These are phyloP conservation scores for Fistulinella cinereoalba DNA, from an alignment of 1,284 basidiomycete genomes.

Conservation along the genomic window DNA sequence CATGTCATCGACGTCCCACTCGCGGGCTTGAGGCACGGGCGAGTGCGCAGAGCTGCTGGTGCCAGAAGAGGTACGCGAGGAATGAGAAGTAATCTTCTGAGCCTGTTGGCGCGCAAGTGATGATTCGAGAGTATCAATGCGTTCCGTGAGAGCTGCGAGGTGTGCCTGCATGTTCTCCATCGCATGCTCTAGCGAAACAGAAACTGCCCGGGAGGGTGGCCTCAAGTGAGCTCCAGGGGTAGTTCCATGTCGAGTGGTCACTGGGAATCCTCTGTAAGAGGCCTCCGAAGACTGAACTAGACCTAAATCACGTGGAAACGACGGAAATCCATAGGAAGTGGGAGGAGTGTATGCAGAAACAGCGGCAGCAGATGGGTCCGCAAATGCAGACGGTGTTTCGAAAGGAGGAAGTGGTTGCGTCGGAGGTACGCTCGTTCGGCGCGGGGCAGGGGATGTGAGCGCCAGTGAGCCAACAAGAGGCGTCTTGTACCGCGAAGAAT, in stretches of 20 bases:
- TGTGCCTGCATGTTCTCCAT: conserved; percentile 86
- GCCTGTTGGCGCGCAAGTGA: conserved; percentile 40
- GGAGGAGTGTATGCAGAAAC: conserved; percentile 38
- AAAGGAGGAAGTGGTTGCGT: conserved; percentile 69
- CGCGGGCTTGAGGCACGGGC: conserved; percentile 27
- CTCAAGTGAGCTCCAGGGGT: conserved; percentile 34
- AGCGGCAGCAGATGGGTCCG: conserved; percentile 43
- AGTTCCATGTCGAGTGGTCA: conserved; percentile 30
- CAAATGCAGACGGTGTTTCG: conserved; percentile 72
- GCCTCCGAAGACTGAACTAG: conserved; percentile 40
- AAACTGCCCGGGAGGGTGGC: conserved; percentile 41
- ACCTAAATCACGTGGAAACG: conserved; percentile 38
- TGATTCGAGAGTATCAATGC: conserved; percentile 73
- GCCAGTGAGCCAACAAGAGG: conserved; percentile 61
- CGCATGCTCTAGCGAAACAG: conserved; percentile 58
- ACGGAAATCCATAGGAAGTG: conserved; percentile 38
- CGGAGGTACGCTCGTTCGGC: conserved; percentile 36
- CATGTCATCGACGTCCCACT: conserved; percentile 70
- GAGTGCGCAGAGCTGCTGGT: conserved; percentile 42
- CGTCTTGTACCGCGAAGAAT: conserved; percentile 76
- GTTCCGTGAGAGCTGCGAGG: conserved; percentile 85
- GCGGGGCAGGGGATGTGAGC: conserved; percentile 48
- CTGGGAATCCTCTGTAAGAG: conserved; percentile 29
- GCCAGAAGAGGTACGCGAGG: conserved; percentile 37
- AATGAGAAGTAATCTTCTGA: conserved; percentile 37